Base-by-base conservation (phyloP, 768 basidiomycete species). In the Amanita rubescens region DNA sequence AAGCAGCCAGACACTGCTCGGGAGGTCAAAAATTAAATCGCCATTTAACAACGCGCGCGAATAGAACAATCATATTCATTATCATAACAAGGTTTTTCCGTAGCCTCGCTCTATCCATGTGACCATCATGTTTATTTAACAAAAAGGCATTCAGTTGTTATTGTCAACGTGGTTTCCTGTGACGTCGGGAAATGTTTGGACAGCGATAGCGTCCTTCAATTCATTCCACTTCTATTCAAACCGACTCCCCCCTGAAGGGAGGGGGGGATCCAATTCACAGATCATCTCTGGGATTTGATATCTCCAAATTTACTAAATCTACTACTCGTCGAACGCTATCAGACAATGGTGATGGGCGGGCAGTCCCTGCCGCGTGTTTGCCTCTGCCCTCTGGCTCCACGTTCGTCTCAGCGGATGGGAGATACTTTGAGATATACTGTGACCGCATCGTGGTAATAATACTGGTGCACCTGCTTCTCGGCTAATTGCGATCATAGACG, bases 281-380 rank as follows among this genome's bases (percentile, higher is more conserved):
- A 30, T 46, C 22, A 42, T 42, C 41, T 42, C 22, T 45, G 24
- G 7, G 27, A 25, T 15, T n/a, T 4, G 35, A 14, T 11, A 39
- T 17, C 38, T 39, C 19, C 15, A 39, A 39, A 46, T 30, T n/a
- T n/a, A 27, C 44, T 17, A n/a, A 6, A 14, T 39, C 38, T 17
- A 24, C 30, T 27, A 46, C 25, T 46, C 43, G 43, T 44, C 43
- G 27, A 46, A 46, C 27, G 44, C 44, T 15, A 46, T 46, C 44
- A 46, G 44, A 46, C 44, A 46, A 30, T 33, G 25, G 44, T 46
- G 44, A 46, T 46, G 44, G n/a, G 17, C 27, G 25, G n/a, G 44
- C 44, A 30, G 30, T n/a, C 30, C n/a, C 27, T n/a, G 3, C 27
- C 27, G 9, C 43, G 11, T 44, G 43, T 44, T 44, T 25, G 35